Conservation (phyloP, 768 basidiomycete genomes). For the Suillus decipiens region DNA sequence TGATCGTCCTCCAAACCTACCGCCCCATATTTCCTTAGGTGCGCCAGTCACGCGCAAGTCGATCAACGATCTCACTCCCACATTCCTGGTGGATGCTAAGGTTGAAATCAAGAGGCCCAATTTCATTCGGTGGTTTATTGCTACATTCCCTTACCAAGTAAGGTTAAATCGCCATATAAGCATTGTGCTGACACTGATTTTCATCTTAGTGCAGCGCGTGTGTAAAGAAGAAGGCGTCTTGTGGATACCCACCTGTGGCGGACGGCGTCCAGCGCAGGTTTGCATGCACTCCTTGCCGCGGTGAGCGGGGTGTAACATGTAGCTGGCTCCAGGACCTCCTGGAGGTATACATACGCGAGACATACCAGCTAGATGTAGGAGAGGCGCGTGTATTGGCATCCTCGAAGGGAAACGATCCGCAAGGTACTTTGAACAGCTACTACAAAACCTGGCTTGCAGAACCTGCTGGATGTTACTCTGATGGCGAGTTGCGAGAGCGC, state of each 20-base stretch:
- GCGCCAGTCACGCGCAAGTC: neutral
- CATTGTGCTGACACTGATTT: neutral
- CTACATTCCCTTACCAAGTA: neutral
- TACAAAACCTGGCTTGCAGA: neutral
- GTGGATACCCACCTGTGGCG: no score
- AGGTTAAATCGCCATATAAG: neutral
- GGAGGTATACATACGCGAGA: neutral
- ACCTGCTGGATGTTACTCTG: neutral
- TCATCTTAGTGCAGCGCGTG: neutral
- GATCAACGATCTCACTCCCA: neutral
- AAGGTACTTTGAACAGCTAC: neutral
- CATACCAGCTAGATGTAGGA: no score
- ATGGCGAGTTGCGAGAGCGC: neutral
- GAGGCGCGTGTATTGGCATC: no score
- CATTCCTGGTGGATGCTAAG: neutral
- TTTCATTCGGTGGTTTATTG: neutral
- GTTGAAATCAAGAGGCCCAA: neutral
- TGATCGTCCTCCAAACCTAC: neutral
- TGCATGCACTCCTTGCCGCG: neutral
- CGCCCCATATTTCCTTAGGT: neutral
- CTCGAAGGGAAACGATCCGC: no score
- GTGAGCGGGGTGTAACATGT: neutral
- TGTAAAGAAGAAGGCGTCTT: neutral
- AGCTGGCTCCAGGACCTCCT: neutral
- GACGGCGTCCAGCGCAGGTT: neutral